Evolutionary conservation across 1,139 yeast species (phyloP).

Genomic region (Arxiozyma heterogenica): DNA sequence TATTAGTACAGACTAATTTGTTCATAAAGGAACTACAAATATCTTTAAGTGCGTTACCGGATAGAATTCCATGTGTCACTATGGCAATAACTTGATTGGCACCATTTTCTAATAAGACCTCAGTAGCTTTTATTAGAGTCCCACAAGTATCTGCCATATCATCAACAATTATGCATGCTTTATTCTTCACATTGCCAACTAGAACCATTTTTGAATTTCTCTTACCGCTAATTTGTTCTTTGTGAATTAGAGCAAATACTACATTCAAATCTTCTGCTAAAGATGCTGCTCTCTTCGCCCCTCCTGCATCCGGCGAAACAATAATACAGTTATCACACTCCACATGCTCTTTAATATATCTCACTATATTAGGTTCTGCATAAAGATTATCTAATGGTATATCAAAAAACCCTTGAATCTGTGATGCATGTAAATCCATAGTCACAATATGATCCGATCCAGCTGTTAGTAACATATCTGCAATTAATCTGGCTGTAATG

Average conservation of each 20-base stretch:
- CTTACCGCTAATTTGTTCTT: slow-evolving; percentile 91
- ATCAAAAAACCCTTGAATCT: slow-evolving; percentile 92
- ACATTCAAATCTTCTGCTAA: slow-evolving; percentile 86
- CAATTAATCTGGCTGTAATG: slow-evolving; percentile 91
- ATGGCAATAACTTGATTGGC: slow-evolving; percentile 86
- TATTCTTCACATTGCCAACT: slow-evolving; percentile 87
- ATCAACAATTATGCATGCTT: slow-evolving; percentile 83
- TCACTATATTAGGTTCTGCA: slow-evolving; percentile 89
- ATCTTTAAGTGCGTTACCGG: slow-evolving; percentile 78
- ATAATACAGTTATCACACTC: slow-evolving; percentile 66
- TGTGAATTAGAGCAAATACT: slow-evolving; percentile 91
- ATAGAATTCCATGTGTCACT: slow-evolving; percentile 89
- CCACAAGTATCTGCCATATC: slow-evolving; percentile 99
- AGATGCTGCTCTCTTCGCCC: slow-evolving; percentile 95
- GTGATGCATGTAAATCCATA: slow-evolving; percentile 97
- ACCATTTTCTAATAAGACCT: slow-evolving; percentile 66
- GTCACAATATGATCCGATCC: slow-evolving; percentile 96
- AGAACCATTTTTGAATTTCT: slow-evolving; percentile 92
- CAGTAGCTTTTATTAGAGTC: slow-evolving; percentile 92
- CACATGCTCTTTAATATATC: slow-evolving; percentile 72
- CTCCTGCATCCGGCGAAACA: slow-evolving; percentile 97
- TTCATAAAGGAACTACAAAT: slow-evolving; percentile 71
- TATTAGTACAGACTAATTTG: slow-evolving; percentile 83
- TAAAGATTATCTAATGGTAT: slow-evolving; percentile 96
- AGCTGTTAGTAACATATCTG: slow-evolving; percentile 88